Evolutionary conservation across 345 rosid genomes (phyloP).

Genomic region (Psidium friedrichsthalianum): DNA sequence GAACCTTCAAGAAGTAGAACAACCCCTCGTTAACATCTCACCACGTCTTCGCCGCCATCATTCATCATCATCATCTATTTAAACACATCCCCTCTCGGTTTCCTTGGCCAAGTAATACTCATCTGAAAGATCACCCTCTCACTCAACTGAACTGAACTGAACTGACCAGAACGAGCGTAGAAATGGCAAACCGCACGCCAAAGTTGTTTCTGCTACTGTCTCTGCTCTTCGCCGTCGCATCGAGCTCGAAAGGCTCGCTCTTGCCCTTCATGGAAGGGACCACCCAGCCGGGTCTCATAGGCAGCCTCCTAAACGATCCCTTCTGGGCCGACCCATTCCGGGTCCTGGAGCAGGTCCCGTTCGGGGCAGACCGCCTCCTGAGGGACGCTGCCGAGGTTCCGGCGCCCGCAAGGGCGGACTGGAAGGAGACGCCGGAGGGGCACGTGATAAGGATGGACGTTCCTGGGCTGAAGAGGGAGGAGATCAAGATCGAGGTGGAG

Average conservation of each 20-base stretch:
- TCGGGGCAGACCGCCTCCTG: constrained; percentile 15
- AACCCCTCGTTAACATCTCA: not conserved
- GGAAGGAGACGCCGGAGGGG: constrained; percentile 77
- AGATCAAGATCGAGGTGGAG: constrained; percentile 64
- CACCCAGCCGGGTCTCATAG: not conserved
- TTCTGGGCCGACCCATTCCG: constrained; percentile 49
- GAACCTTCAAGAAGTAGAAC: not conserved
- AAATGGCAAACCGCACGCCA: not conserved
- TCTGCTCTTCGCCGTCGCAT: not conserved
- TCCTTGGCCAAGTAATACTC: not conserved
- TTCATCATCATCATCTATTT: not conserved
- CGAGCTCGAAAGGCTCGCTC: not conserved
- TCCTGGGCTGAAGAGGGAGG: constrained; percentile 68
- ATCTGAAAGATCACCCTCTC: not conserved
- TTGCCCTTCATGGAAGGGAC: not conserved
- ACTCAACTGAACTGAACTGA: not conserved
- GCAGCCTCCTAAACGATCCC: constrained; percentile 9
- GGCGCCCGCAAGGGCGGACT: constrained; percentile 58
- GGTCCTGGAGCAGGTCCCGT: constrained; percentile 55
- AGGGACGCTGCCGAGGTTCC: constrained; percentile 30
- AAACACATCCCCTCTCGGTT: not conserved
- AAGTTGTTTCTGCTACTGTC: not conserved
- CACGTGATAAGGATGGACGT: constrained; percentile 59
- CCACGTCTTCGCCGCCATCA: not conserved
- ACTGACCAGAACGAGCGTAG: not conserved